Evolutionary conservation across 106 monocot species (phyloP).

Genomic region (Dendrobium nobile): DNA sequence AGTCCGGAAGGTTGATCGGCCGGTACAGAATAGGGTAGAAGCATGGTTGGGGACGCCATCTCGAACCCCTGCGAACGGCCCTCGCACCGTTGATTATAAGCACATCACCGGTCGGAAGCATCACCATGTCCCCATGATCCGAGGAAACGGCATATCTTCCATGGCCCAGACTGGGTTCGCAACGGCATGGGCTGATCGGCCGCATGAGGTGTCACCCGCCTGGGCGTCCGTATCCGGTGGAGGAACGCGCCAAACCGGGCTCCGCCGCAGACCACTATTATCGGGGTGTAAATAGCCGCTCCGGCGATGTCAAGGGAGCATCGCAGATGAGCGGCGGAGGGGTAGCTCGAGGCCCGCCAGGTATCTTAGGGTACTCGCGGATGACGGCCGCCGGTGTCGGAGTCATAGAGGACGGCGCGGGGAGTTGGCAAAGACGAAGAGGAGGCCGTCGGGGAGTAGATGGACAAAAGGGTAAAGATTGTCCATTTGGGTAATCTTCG

Average conservation of each 20-base stretch:
- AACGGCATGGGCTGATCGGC: constrained; percentile 36
- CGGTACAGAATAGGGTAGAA: constrained; percentile 60
- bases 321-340: constrained; percentile 62
- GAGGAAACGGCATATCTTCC: constrained; percentile 46
- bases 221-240: constrained; percentile 15
- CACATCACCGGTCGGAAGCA: constrained; percentile 49
- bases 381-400: constrained; percentile 25
- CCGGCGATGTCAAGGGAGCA: constrained; percentile 46
- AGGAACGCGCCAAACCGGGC: constrained; percentile 23
- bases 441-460: constrained; percentile 76
- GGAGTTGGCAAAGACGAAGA: constrained; percentile 77
- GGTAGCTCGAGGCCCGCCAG: constrained; percentile 59
- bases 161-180: constrained; percentile 30
- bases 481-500: constrained; percentile 47
- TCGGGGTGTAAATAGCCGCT: constrained; percentile 9
- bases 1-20: constrained; percentile 44
- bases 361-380: constrained; percentile 37
- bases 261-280: constrained; percentile 68
- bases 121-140: constrained; percentile 74
- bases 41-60: constrained; percentile 34
- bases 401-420: constrained; percentile 42
- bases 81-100: constrained; percentile 56
- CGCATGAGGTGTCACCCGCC: constrained; percentile 37
- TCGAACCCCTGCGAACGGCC: constrained; percentile 51
- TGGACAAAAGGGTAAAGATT: constrained; percentile 81